Conservation (phyloP, 192 early-diverging fungal species). For the Linnemannia zychae region DNA sequence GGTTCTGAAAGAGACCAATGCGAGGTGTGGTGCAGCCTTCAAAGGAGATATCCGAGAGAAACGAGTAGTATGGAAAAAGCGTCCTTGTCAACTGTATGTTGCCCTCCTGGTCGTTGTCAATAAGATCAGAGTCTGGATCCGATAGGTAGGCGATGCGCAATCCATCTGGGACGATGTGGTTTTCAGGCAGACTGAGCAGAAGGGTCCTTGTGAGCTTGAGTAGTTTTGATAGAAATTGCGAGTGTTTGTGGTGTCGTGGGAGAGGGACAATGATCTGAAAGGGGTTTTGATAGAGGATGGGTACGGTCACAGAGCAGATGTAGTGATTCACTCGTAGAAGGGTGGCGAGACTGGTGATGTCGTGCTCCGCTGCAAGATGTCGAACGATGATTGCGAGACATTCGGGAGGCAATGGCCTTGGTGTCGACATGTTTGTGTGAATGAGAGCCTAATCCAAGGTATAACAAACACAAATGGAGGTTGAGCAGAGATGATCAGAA, state of each 20-base stretch:
- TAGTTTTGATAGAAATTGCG: background rate
- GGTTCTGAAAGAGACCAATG: background rate
- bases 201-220: background rate
- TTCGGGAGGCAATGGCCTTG: background rate
- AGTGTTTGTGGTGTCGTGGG: background rate
- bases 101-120: background rate
- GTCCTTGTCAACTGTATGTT: background rate
- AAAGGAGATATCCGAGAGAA: background rate
- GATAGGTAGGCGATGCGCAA: background rate
- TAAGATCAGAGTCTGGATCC: background rate
- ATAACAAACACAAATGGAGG: no score
- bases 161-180: background rate
- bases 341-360: background rate
- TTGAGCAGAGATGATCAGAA: no score
- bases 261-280: background rate
- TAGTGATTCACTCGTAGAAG: background rate
- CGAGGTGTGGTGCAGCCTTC: background rate
- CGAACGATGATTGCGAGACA: background rate
- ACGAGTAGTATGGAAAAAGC: background rate
- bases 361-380: background rate
- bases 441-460: no score
- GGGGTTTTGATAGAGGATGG: no score
- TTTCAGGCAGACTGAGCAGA: background rate
- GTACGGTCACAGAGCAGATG: no score
- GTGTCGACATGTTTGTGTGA: background rate